Conservation (phyloP, 1,139 yeast species). For the Pichia kudriavzevii region DNA sequence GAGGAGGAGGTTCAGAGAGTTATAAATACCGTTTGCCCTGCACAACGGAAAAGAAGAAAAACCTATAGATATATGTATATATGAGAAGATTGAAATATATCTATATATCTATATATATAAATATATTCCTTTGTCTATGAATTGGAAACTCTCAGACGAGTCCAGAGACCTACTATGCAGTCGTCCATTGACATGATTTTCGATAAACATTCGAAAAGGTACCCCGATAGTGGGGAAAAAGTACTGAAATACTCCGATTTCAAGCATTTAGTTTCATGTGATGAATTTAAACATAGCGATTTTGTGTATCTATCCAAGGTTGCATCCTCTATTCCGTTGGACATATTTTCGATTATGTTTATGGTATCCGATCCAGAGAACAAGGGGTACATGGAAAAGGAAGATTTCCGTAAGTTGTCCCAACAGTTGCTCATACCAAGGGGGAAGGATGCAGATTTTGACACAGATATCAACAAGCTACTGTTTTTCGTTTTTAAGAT, state of each 20-base stretch:
- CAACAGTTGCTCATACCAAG: constrained; percentile 38
- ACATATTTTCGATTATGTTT: constrained; percentile 43
- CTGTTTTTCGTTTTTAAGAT: constrained; percentile 34
- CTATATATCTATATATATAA: too few relatives aligned
- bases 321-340: constrained; percentile 23
- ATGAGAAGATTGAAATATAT: too few relatives aligned
- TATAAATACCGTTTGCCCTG: too few relatives aligned
- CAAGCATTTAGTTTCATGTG: constrained; percentile 15
- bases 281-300: constrained; percentile 17
- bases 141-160: too few relatives aligned
- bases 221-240: constrained; percentile 19
- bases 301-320: constrained; percentile 20
- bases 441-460: constrained; percentile 20
- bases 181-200: constrained; percentile 2
- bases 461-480: constrained; percentile 39
- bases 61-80: too few relatives aligned
- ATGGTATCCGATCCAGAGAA: constrained; percentile 55
- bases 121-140: too few relatives aligned
- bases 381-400: constrained; percentile 54
- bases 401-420: constrained; percentile 56
- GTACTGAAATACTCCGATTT: constrained; percentile 24
- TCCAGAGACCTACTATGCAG: too few relatives aligned
- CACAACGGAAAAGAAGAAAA: too few relatives aligned
- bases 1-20: too few relatives aligned
- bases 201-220: constrained; percentile 19